These are phyloP conservation scores for Isochrysis galbana DNA, from an alignment of 78 protist genomes.

Conservation along the genomic window DNA sequence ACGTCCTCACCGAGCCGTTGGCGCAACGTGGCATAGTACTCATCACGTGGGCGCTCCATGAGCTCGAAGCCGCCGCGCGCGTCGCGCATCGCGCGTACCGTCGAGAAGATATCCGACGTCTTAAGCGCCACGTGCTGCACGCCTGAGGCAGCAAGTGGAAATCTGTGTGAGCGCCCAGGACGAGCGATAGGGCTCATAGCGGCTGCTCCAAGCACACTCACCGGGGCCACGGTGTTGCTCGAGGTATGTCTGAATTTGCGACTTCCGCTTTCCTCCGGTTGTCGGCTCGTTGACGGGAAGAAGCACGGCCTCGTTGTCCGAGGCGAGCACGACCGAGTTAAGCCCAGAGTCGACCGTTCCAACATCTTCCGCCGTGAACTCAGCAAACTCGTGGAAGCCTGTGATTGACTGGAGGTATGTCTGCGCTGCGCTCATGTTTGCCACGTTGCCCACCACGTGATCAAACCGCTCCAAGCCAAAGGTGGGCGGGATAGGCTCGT, in stretches of 20 bases:
- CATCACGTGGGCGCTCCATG: too few species aligned
- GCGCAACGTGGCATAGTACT: background rate
- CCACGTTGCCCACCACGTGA: too few species aligned
- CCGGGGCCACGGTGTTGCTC: background rate
- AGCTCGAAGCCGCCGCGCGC: too few species aligned
- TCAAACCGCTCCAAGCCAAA: too few species aligned
- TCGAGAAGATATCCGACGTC: too few species aligned
- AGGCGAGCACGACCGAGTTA: conserved; percentile 3
- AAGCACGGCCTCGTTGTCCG: background rate
- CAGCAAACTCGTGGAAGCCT: background rate
- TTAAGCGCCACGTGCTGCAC: too few species aligned
- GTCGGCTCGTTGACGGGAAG: conserved; percentile 38
- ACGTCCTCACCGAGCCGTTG: background rate
- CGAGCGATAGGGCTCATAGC: background rate
- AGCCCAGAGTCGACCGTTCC: conserved; percentile 11
- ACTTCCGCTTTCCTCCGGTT: background rate
- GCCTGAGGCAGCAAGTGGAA: too few species aligned
- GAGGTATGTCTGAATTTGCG: conserved; percentile 27
- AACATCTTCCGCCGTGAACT: background rate
- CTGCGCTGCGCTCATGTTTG: too few species aligned
- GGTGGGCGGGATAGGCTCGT: too few species aligned
- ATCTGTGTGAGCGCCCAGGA: background rate
- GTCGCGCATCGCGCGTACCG: too few species aligned
- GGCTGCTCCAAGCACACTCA: too few species aligned
- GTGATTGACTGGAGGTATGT: too few species aligned